These are phyloP conservation scores for Elaeis oleifera DNA, from an alignment of 202 grass and related monocot genomes.

Conservation along the genomic window DNA sequence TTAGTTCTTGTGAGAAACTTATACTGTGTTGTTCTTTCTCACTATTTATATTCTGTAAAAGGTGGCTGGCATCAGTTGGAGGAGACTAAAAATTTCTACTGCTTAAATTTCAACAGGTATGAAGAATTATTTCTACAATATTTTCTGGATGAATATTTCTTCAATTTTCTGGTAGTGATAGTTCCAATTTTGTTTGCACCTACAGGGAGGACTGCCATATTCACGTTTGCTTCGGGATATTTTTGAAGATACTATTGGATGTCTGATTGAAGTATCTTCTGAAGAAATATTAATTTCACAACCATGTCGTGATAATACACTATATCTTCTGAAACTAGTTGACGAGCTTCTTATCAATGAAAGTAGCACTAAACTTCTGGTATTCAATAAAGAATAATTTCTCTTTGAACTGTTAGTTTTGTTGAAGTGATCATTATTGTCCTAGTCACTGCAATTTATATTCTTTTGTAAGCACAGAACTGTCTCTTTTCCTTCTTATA, in stretches of 20 bases:
- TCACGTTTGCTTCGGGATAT: conserved; percentile 54
- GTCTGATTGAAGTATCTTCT: conserved; percentile 50
- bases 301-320: conserved; percentile 67
- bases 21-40: conserved; percentile 68
- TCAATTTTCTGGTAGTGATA: neutral
- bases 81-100: conserved; percentile 60
- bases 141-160: neutral
- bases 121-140: neutral
- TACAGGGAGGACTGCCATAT: conserved; percentile 43
- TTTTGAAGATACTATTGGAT: conserved; percentile 60
- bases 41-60: conserved; percentile 67
- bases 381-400: conserved; percentile 26
- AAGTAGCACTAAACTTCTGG: conserved; percentile 66
- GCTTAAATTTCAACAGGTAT: conserved; percentile 62
- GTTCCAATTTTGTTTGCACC: conserved; percentile 7
- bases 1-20: conserved; percentile 61
- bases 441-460: no score
- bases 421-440: neutral
- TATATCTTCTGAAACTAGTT: conserved; percentile 82
- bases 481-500: no score
- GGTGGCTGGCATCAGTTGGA: conserved; percentile 85
- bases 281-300: conserved; percentile 80
- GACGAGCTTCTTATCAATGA: conserved; percentile 70
- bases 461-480: no score
- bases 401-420: neutral